Conservation (phyloP, 2,329 filamentous ascomycete genomes). For the Escovopsis sp. region DNA sequence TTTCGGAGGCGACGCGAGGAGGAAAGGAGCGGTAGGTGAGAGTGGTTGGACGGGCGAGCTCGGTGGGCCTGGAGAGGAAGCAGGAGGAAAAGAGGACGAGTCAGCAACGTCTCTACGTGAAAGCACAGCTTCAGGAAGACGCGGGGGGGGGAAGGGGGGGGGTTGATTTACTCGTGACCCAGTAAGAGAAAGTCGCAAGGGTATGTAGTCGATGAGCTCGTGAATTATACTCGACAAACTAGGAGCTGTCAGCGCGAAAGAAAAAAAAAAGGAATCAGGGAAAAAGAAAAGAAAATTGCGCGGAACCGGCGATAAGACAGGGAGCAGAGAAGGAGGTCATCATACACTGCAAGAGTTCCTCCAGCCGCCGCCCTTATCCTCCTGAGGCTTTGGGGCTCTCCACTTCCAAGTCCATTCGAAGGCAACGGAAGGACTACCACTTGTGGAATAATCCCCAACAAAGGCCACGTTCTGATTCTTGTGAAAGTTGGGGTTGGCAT, state of each 20-base stretch:
- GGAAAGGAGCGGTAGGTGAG: constrained; percentile 57
- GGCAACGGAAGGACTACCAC: constrained; percentile 66
- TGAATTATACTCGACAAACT: constrained; percentile 96
- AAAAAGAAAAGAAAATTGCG: background rate
- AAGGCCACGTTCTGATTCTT: constrained; percentile 93
- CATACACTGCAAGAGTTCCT: constrained; percentile 77
- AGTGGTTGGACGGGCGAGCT: constrained; percentile 38
- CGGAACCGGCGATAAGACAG: constrained; percentile 18
- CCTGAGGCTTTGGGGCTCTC: constrained; percentile 69
- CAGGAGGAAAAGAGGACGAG: background rate
- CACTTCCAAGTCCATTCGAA: constrained; percentile 98
- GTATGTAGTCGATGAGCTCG: constrained; percentile 79
- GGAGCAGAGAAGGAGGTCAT: too few relatives aligned
- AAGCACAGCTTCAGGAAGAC: background rate
- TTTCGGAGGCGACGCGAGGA: constrained; percentile 58
- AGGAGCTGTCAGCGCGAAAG: constrained; percentile 11
- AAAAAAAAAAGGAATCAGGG: too few relatives aligned
- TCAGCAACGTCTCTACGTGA: constrained; percentile 17
- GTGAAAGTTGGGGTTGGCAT: constrained; percentile 92
- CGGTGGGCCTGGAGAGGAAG: constrained; percentile 1
- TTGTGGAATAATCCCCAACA: constrained; percentile 81
- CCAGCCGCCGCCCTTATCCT: constrained; percentile 85
- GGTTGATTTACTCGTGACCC: constrained; percentile 56
- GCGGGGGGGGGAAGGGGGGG: constrained; percentile 1
- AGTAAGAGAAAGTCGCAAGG: constrained; percentile 86